These are phyloP conservation scores for Tephrocybe sp. DNA, from an alignment of 768 basidiomycete genomes.

Conservation along the genomic window DNA sequence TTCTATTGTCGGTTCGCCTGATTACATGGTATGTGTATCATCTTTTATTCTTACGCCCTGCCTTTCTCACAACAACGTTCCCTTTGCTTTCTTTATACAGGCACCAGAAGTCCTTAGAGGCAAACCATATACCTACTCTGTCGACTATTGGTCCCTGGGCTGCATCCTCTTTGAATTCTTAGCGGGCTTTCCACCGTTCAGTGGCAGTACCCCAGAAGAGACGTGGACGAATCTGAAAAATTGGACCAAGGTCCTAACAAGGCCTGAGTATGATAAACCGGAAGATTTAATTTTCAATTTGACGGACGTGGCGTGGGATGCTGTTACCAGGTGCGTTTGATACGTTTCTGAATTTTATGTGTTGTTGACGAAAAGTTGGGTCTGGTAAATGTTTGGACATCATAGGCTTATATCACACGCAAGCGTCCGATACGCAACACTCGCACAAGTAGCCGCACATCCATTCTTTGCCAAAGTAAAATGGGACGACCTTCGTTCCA, in stretches of 20 bases:
- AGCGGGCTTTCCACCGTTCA: constrained; percentile 97
- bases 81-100: no score
- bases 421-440: constrained; percentile 71
- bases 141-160: constrained; percentile 98
- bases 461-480: constrained; percentile 77
- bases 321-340: constrained; percentile 73
- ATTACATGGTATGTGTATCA: constrained; percentile 78
- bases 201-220: constrained; percentile 91
- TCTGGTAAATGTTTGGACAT: neutral
- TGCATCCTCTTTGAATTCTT: constrained; percentile 98
- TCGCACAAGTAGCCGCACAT: constrained; percentile 70
- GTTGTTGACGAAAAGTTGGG: neutral
- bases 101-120: constrained; percentile 90
- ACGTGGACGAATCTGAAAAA: constrained; percentile 99
- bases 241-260: constrained; percentile 88
- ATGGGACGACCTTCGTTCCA: constrained; percentile 78
- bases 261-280: constrained; percentile 93
- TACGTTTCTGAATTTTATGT: neutral
- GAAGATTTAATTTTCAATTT: constrained; percentile 98
- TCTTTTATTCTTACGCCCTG: no score
- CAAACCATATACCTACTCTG: constrained; percentile 92
- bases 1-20: constrained; percentile 95
- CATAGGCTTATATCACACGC: constrained; percentile 83
- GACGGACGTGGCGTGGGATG: constrained; percentile 90
- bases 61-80: no score